Base-by-base conservation (phyloP, 83 land plant species). In the Picea engelmannii region DNA sequence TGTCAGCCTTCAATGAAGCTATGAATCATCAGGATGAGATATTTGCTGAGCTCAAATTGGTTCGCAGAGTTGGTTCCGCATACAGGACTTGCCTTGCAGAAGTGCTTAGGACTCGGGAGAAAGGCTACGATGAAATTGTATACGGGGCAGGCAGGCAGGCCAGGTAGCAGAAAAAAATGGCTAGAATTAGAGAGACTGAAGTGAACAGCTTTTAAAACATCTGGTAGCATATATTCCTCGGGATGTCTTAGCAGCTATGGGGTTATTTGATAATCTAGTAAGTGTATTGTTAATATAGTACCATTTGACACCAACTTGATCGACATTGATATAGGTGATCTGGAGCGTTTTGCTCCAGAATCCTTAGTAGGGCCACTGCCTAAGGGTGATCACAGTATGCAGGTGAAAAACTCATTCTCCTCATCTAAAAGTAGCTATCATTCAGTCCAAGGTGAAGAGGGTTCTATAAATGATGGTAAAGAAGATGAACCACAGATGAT, bases 121-220 rank as follows among this genome's bases (percentile, higher is more conserved):
- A 97, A 93, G 73, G 93, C 96, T 64, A 82, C 82, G 58, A 91
- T 93, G 94, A 97, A 97, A 83, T 88, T 97, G 66, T 97, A 93
- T 87, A 92, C 93, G 95, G 99, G n/a, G n/a, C n/a, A n/a, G n/a
- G n/a, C n/a, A n/a, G n/a, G n/a, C n/a, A n/a, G n/a, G n/a, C n/a
- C n/a, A n/a, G 99, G 47, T 97, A 68, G 99, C 99, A 18, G 99
- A 97, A 87, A 93, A 31, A 80, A 88, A 85, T 97, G 84, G 99
- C 99, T 79, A 44, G 98, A 97, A 81, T 86, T 62, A 88, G 99
- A 85, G 99, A 93, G 66, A 79, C 59, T 81, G 99, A 97, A 83
- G 88, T 91, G 61, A 89, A 85, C 65, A 90, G 92, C 95, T 97
- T 81, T 55, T 91, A 76, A 92, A 87, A 76, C 60, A 82, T 27